Base-by-base conservation (phyloP, 176 grass and related monocot genomes). In the Bolboschoenus planiculmis region DNA sequence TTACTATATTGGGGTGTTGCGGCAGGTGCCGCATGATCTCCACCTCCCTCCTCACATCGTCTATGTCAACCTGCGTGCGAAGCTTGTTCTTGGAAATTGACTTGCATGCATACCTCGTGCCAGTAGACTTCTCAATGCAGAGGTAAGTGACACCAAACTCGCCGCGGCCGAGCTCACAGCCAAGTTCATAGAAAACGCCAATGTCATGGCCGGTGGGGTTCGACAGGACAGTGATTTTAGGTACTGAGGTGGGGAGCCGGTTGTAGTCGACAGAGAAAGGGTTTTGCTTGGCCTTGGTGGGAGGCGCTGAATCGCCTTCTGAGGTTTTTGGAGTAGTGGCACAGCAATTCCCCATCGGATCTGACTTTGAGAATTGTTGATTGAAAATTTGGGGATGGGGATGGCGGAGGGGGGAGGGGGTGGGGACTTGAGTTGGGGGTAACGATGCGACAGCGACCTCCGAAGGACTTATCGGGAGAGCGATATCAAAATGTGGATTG, bases 1-100 rank as follows among this genome's bases (percentile, higher is more conserved):
- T 90, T 40, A 99, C 97, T 63, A 99, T 93, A 63, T 99, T 99
- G 0, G 87, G 89, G 80, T 96, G 93, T 39, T 79, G 0, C 1
- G 93, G 97, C 89, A 99, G 88, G 61, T 93, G 91, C 68, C 89
- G 86, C 97, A 99, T 99, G 90, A 99, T 99, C 47, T 95, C 91
- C 63, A 99, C 97, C 89, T 99, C 97, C 57, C 97, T 85, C 7
- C 91, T 88, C 79, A 99, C 97, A 85, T 99, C 97, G 78, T 99
- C 97, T 2, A 99, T 88, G 57, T 99, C 97, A 1, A 99, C 83
- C 68, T 84, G 71, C 0, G 86, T 84, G 58, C 72, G 80, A 37
- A 87, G 86, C 46, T 87, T 87, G 40, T 77, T 55, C 81, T 84
- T 87, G 10, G 80, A 87, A 29, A 87, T 81, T 3, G 71, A 84